Evolutionary conservation across 2,329 filamentous ascomycete genomes (phyloP), one percentile per base, ranked within the genome.

Genomic region (Colletotrichum paranaense): DNA sequence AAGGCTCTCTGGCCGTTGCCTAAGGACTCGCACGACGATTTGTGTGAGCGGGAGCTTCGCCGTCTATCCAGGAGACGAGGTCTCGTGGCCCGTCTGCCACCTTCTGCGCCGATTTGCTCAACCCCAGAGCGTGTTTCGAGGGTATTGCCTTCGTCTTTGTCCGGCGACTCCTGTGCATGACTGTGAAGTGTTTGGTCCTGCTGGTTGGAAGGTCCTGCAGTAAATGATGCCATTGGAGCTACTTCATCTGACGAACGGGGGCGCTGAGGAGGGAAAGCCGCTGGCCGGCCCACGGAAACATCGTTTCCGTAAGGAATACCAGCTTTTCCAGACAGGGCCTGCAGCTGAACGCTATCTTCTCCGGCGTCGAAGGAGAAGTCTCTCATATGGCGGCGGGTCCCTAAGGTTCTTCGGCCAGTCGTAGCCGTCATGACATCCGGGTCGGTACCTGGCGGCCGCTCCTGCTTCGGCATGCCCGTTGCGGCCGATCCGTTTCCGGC

Each of bases 301-400:
- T 24, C n/a, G 38, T 58, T 53, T 4, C 19, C 24, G 12, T 24
- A 19, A 46, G 19, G 11, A 12, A 32, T 12, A 6, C 3, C 8
- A 24, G 11, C 3, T 5, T 8, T 26, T 24, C 11, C 16, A 7
- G 32, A 11, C 14, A 57, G n/a, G 9, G 32, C 46, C 16, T 26
- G 16, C 14, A 30, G 52, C 16, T 19, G 69, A n/a, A 72, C 62
- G n/a, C 32, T 72, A 65, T 80, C 77, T 46, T 80, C 77, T 62
- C 78, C 79, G 26, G 76, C 75, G 30, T 78, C 76, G 63, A 80
- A 80, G 3, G 79, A 80, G 59, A 80, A 80, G 35, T 77, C 76
- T 62, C 79, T 77, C 56, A 68, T 75, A 63, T 80, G 67, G 12
- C 70, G 65, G 24, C 38, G 12, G 24, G 14, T 22, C 16, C 62